These are phyloP conservation scores for Leucosporidium scottii DNA, from an alignment of 768 basidiomycete genomes.

Conservation along the genomic window DNA sequence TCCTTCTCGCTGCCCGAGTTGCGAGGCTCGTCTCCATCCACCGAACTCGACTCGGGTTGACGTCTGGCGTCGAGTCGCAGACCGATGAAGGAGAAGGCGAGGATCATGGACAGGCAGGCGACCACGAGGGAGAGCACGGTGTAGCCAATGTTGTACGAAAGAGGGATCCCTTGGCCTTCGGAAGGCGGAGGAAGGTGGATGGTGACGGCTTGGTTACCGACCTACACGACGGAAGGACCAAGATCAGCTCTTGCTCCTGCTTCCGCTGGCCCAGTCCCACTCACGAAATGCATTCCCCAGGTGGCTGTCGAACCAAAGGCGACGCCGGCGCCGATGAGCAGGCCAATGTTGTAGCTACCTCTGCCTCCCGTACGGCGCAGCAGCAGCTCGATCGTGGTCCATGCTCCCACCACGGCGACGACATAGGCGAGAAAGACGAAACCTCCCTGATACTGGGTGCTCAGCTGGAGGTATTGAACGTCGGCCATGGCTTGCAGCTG, in stretches of 20 bases:
- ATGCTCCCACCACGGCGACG: constrained; percentile 19
- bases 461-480: constrained; percentile 6
- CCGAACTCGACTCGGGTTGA: background rate
- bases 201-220: constrained; percentile 26
- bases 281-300: constrained; percentile 32
- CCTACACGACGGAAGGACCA: background rate
- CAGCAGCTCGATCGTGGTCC: constrained; percentile 29
- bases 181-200: constrained; percentile 17
- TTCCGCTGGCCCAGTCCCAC: background rate
- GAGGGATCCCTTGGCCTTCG: constrained; percentile 12
- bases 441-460: constrained; percentile 11
- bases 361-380: constrained; percentile 15
- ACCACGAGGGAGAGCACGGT: constrained; percentile 29
- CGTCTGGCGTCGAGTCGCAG: constrained; percentile 11
- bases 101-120: constrained; percentile 22
- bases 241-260: too few species aligned
- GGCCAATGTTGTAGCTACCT: constrained; percentile 18
- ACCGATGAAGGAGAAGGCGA: constrained; percentile 33
- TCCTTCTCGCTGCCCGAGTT: background rate
- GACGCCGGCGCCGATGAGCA: constrained; percentile 18
- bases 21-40: background rate
- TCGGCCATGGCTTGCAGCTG: too few species aligned
- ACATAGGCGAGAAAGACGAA: constrained; percentile 24
- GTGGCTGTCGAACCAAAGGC: constrained; percentile 30
- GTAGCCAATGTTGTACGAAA: constrained; percentile 22